Conservation (phyloP, 768 basidiomycete species). For the Boletus bicolor region DNA sequence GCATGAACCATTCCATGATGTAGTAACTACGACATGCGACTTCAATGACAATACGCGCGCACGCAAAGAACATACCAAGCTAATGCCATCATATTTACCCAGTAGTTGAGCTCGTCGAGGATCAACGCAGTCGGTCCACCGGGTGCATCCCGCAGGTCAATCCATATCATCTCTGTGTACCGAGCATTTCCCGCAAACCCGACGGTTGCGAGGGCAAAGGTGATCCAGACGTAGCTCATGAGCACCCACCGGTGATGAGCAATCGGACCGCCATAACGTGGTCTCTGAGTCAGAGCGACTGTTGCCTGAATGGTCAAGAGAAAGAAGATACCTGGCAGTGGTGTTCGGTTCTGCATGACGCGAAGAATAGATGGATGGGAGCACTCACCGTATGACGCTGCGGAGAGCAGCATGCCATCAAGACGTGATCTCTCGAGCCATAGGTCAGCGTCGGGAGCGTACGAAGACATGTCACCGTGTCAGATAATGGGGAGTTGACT, state of each 20-base stretch:
- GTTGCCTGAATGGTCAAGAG: conserved; percentile 21
- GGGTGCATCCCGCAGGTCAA: conserved; percentile 24
- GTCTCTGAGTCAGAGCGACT: conserved; percentile 2
- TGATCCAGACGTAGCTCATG: conserved; percentile 22
- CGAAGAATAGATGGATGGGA: neutral
- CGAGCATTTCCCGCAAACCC: conserved; percentile 23
- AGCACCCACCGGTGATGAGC: conserved; percentile 6
- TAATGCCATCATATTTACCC: conserved; percentile 22
- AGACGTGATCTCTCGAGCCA: conserved; percentile 30
- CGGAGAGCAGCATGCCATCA: conserved; percentile 19
- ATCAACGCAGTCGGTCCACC: conserved; percentile 16
- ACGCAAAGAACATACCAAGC: conserved; percentile 13
- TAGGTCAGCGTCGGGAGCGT: conserved; percentile 18
- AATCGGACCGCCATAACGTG: neutral
- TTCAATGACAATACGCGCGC: neutral
- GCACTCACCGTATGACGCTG: conserved; percentile 22
- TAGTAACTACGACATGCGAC: conserved; percentile 16
- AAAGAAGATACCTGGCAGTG: conserved; percentile 20
- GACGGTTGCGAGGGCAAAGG: conserved; percentile 28
- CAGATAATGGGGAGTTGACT: neutral
- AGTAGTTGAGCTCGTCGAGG: conserved; percentile 9
- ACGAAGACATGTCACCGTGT: conserved; percentile 13
- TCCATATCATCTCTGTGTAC: conserved; percentile 33
- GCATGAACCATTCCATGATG: conserved; percentile 32
- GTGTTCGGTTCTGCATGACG: neutral